A percentile compares a stretch with the other conserved stretches of the same genome.
phyloP scores from a whole-genome alignment of 2,329 filamentous ascomycete genomes.

The Aspergillus terreus region DNA sequence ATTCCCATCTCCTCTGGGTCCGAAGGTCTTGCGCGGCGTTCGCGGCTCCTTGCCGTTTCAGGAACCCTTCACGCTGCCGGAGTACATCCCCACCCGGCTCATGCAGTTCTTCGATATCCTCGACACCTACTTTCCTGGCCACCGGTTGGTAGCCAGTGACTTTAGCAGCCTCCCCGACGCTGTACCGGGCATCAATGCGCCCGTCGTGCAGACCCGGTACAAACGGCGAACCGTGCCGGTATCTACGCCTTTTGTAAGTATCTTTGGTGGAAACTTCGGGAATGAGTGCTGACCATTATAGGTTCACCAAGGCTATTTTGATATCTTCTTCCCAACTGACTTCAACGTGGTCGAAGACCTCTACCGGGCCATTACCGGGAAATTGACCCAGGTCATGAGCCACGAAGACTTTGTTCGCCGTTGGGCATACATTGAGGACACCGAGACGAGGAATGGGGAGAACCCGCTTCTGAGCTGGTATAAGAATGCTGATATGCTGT shows the following conservation, averaged over 20 bases:
- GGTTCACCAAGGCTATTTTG: conserved; percentile 98
- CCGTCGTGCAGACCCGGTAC: conserved; percentile 94
- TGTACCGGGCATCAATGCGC: conserved; percentile 79
- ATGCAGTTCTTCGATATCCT: conserved; percentile 97
- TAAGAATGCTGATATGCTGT: conserved; percentile 89
- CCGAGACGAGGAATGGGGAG: conserved; percentile 82
- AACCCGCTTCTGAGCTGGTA: conserved; percentile 93
- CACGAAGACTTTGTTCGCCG: conserved; percentile 88
- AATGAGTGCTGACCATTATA: conserved; percentile 33
- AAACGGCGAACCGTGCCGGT: conserved; percentile 84
- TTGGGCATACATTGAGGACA: conserved; percentile 90
- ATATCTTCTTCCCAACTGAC: conserved; percentile 96
- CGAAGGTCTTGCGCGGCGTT: conserved; percentile 57
- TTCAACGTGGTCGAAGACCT: conserved; percentile 87
- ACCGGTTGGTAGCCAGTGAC: conserved; percentile 84
- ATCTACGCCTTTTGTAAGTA: conserved; percentile 78
- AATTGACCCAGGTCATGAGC: conserved; percentile 76
- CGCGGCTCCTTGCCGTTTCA: conserved; percentile 65
- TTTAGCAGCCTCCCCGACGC: conserved; percentile 84
- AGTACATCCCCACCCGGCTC: conserved; percentile 90
- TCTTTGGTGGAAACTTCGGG: not conserved
- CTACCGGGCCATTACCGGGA: conserved; percentile 89
- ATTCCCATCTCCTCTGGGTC: conserved; percentile 42
- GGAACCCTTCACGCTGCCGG: conserved; percentile 73
- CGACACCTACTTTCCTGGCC: conserved; percentile 80